Evolutionary conservation across 2,329 filamentous ascomycete species (phyloP).

Genomic region (Colletotrichum sp.): DNA sequence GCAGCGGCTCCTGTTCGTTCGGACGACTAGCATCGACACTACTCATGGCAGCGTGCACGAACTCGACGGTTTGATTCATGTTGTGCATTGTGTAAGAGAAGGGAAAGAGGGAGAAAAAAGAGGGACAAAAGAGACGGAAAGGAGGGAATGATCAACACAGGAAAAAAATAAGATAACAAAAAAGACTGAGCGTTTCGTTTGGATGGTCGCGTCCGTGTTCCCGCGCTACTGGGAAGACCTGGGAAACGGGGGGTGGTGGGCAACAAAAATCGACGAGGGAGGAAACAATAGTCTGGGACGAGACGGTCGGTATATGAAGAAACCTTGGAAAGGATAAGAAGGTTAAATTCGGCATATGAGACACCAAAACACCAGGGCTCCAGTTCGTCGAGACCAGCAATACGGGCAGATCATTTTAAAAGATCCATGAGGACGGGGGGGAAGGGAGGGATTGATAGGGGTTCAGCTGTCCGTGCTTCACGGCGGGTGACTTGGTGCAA

Average conservation of each 20-base stretch:
- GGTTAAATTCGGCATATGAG: neutral
- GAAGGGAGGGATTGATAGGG: neutral
- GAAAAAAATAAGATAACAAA: neutral
- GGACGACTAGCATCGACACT: neutral
- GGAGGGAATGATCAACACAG: neutral
- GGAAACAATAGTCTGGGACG: neutral
- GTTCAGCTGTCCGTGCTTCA: neutral
- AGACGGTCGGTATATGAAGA: neutral
- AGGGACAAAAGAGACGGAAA: neutral
- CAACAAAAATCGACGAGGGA: neutral
- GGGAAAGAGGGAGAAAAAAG: neutral
- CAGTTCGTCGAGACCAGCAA: neutral
- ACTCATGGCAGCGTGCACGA: neutral
- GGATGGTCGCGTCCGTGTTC: neutral
- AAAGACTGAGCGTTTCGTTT: neutral
- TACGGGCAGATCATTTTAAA: neutral
- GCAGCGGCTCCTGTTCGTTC: neutral
- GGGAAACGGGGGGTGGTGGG: neutral
- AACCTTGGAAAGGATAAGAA: neutral
- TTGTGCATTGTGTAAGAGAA: neutral
- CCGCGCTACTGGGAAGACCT: neutral
- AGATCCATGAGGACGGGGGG: neutral
- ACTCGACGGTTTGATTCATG: neutral
- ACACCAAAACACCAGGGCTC: neutral
- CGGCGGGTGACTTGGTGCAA: neutral